phyloP scores from a whole-genome alignment of 208 protist genomes.

The Wallacemonas rigidus region DNA sequence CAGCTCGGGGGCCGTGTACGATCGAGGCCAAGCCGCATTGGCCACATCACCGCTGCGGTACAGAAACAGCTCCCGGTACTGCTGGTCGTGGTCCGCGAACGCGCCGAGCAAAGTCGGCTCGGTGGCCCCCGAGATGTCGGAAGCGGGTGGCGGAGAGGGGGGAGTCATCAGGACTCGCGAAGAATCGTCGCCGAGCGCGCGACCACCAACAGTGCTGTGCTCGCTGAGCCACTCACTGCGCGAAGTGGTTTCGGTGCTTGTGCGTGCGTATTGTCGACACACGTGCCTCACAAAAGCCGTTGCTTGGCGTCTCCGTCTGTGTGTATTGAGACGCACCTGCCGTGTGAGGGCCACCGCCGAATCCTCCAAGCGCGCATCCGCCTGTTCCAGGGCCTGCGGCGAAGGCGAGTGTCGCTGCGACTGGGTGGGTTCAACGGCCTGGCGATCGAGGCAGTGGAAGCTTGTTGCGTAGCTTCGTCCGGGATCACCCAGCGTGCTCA shows the following conservation, averaged over 20 bases:
- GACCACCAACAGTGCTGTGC: not conserved
- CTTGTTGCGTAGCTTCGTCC: slow-evolving; percentile 68
- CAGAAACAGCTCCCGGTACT: slow-evolving; percentile 8
- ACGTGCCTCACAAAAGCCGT: slow-evolving; percentile 5
- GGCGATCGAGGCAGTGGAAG: slow-evolving; percentile 51
- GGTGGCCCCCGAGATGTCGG: not conserved
- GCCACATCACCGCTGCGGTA: not conserved
- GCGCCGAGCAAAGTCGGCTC: not conserved
- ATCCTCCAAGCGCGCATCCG: not conserved
- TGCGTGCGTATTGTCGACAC: not conserved
- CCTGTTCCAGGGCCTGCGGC: not conserved
- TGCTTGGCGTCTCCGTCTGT: not conserved
- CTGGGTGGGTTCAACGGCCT: not conserved
- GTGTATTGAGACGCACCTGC: not conserved
- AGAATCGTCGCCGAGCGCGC: not conserved
- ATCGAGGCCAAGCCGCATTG: not conserved
- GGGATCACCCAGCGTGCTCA: slow-evolving; percentile 56
- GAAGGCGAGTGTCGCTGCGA: not conserved
- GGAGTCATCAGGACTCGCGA: not conserved
- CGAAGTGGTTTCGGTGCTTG: not conserved
- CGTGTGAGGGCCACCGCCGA: not conserved
- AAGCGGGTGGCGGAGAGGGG: not conserved
- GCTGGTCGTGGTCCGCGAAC: slow-evolving; percentile 8
- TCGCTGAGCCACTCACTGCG: not conserved
- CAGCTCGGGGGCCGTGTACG: not conserved